phyloP scores from a whole-genome alignment of 2,329 filamentous ascomycete species.

The Cladophialophora chaetospira region DNA sequence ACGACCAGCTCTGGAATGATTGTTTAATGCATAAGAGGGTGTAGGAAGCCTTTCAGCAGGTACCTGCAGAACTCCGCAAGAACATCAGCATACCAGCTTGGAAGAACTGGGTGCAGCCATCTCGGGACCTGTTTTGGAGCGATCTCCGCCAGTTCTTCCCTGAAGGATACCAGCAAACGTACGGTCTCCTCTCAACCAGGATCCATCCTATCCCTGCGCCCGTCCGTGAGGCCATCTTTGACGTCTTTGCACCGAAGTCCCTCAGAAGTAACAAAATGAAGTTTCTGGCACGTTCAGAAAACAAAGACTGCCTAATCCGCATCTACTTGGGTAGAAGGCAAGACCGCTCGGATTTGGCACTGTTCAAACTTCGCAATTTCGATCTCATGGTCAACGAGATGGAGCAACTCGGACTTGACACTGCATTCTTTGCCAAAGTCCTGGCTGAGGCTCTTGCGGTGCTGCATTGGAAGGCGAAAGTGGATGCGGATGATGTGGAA shows the following conservation, averaged over 20 bases:
- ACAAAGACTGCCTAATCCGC: conserved; percentile 53
- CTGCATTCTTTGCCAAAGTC: conserved; percentile 42
- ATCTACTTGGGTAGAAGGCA: conserved; percentile 50
- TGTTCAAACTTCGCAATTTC: conserved; percentile 51
- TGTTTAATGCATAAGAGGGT: neutral
- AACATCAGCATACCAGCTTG: neutral
- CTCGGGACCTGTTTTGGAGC: neutral
- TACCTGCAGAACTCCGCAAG: neutral
- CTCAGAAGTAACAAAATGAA: neutral
- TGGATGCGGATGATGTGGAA: conserved; percentile 59
- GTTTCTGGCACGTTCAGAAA: neutral
- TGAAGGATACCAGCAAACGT: neutral
- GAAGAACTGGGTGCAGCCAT: neutral
- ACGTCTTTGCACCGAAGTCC: neutral
- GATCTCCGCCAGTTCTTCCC: neutral
- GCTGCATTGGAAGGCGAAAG: conserved; percentile 51
- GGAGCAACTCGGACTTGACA: conserved; percentile 44
- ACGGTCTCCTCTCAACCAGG: neutral
- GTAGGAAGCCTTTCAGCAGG: neutral
- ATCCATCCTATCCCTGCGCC: neutral
- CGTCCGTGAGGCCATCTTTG: neutral
- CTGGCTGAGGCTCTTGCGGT: conserved; percentile 57
- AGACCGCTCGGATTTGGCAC: conserved; percentile 27
- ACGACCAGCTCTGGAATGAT: conserved; percentile 1
- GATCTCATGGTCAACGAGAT: conserved; percentile 55